phyloP scores from a whole-genome alignment of 1,284 basidiomycete genomes.

The Kalmanozyma brasiliensis region DNA sequence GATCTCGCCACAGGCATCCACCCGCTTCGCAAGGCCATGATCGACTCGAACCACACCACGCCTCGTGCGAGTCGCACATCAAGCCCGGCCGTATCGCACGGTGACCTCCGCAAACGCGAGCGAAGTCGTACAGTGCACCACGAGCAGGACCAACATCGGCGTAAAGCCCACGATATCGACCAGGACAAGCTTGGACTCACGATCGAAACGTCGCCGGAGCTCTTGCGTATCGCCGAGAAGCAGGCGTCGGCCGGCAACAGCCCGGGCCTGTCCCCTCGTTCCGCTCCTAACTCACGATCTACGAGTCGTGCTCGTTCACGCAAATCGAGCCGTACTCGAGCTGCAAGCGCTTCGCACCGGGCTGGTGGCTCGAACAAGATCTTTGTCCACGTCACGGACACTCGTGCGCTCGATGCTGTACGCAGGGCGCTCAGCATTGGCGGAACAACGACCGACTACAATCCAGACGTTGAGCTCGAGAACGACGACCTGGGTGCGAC shows the following conservation, averaged over 20 bases:
- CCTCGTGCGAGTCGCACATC: slow-evolving; percentile 48
- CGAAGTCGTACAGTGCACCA: slow-evolving; percentile 17
- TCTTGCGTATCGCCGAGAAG: slow-evolving; percentile 26
- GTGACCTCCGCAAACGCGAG: slow-evolving; percentile 38
- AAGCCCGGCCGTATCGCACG: slow-evolving; percentile 29
- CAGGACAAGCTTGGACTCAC: slow-evolving; percentile 35
- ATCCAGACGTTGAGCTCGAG: slow-evolving; percentile 38
- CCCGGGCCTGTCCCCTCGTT: slow-evolving; percentile 16
- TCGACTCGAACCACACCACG: slow-evolving; percentile 48
- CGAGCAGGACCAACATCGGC: slow-evolving; percentile 16
- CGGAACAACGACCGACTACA: slow-evolving; percentile 53
- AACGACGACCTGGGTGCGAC: slow-evolving; percentile 20
- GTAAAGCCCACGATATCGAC: slow-evolving; percentile 5
- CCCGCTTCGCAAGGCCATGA: slow-evolving; percentile 41
- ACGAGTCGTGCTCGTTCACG: slow-evolving; percentile 47
- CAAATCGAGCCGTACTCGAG: slow-evolving; percentile 28
- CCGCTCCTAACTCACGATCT: slow-evolving; percentile 35
- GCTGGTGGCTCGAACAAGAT: slow-evolving; percentile 42
- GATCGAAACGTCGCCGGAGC: slow-evolving; percentile 47
- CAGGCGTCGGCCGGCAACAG: slow-evolving; percentile 14
- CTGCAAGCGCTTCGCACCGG: slow-evolving; percentile 25
- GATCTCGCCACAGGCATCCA: slow-evolving; percentile 43
- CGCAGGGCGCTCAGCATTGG: slow-evolving; percentile 60
- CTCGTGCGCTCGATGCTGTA: slow-evolving; percentile 53
- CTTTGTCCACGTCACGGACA: slow-evolving; percentile 56